Conservation (phyloP, 768 basidiomycete species). For the Heimioporus sp. region DNA sequence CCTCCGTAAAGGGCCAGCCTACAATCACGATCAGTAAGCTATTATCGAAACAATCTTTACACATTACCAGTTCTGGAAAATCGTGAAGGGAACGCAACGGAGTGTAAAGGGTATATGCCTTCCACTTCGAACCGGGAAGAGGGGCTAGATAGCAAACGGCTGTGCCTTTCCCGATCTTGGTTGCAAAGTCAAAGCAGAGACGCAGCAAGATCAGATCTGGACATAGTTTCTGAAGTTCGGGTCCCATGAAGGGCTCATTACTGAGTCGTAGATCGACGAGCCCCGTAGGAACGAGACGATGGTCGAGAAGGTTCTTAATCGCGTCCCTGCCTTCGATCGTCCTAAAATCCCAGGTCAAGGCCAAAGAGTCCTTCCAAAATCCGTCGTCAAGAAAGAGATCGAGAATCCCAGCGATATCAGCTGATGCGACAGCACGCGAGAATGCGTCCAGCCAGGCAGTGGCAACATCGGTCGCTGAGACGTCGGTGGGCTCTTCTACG, state of each 20-base stretch:
- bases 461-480: slow-evolving; percentile 20
- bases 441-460: slow-evolving; percentile 25
- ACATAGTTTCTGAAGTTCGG: slow-evolving; percentile 40
- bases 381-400: slow-evolving; percentile 30
- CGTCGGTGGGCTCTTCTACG: slow-evolving; percentile 16
- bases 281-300: slow-evolving; percentile 34
- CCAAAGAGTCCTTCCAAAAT: slow-evolving; percentile 53
- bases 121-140: slow-evolving; percentile 45
- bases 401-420: slow-evolving; percentile 13
- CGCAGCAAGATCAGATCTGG: slow-evolving; percentile 60
- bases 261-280: slow-evolving; percentile 17
- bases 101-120: slow-evolving; percentile 58
- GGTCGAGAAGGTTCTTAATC: slow-evolving; percentile 39
- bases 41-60: too few species aligned
- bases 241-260: slow-evolving; percentile 22
- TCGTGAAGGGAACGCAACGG: slow-evolving; percentile 57
- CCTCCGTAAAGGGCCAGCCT: slow-evolving; percentile 44
- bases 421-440: slow-evolving; percentile 18
- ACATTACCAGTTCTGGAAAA: slow-evolving; percentile 45
- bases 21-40: neutral
- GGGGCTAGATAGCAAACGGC: slow-evolving; percentile 58
- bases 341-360: slow-evolving; percentile 56
- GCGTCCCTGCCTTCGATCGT: slow-evolving; percentile 41
- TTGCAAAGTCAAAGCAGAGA: slow-evolving; percentile 53
- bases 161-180: slow-evolving; percentile 45